Conservation (phyloP, 73 alveolate genomes). For the Paramecium tetraurelia region DNA sequence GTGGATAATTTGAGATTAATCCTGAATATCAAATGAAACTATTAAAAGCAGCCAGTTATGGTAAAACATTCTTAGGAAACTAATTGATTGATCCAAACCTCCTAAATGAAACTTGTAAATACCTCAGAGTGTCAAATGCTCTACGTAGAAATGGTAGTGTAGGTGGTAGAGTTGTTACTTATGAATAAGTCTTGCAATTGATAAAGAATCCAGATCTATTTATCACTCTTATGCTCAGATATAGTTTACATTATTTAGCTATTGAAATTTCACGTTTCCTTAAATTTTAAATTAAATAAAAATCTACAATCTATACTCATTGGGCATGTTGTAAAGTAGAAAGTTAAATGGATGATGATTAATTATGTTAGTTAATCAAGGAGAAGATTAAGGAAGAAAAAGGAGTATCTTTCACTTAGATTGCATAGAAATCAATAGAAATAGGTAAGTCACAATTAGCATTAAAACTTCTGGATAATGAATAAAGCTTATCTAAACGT, state of each 20-base stretch:
- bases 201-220: conserved; percentile 12
- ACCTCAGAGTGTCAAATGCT: conserved; percentile 57
- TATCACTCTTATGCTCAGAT: conserved; percentile 50
- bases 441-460: conserved; percentile 65
- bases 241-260: conserved; percentile 58
- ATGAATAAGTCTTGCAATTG: background rate
- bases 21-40: conserved; percentile 54
- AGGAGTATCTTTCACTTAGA: conserved; percentile 57
- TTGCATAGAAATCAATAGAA: conserved; percentile 65
- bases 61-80: conserved; percentile 62
- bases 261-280: conserved; percentile 54
- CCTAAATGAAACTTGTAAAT: conserved; percentile 27
- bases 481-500: conserved; percentile 60
- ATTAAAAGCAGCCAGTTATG: conserved; percentile 69
- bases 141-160: conserved; percentile 42
- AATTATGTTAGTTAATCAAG: conserved; percentile 46
- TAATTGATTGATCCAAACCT: conserved; percentile 57
- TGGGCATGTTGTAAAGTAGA: conserved; percentile 68
- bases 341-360: conserved; percentile 45
- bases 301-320: conserved; percentile 60
- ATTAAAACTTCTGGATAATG: conserved; percentile 57
- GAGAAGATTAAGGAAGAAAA: conserved; percentile 57
- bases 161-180: conserved; percentile 54
- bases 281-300: conserved; percentile 40
- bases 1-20: conserved; percentile 62